Conservation (phyloP, 1,284 basidiomycete species). For the Volvariella surrecta region DNA sequence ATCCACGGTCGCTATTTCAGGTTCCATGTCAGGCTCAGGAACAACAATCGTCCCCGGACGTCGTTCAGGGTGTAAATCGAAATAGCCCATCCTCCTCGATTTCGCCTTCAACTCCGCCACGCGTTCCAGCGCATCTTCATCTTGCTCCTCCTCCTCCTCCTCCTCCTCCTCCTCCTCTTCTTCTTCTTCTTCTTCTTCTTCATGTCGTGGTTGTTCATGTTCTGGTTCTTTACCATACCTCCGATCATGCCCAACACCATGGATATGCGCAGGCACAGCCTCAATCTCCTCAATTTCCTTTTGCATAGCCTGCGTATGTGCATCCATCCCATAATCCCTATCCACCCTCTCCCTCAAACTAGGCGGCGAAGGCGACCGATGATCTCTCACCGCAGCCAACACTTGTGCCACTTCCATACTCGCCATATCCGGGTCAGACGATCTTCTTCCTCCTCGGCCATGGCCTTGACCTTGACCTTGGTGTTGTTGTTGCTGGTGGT, state of each 20-base stretch:
- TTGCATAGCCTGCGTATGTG: slow-evolving; percentile 21
- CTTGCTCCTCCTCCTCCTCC: slow-evolving; percentile 17
- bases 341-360: slow-evolving; percentile 32
- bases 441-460: slow-evolving; percentile 13
- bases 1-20: slow-evolving; percentile 6
- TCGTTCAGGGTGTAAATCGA: slow-evolving; percentile 54
- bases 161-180: slow-evolving; percentile 21
- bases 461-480: no score
- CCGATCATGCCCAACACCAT: slow-evolving; percentile 10
- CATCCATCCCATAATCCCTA: slow-evolving; percentile 23
- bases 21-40: neutral
- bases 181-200: slow-evolving; percentile 13
- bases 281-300: slow-evolving; percentile 34
- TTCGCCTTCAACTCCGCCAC: slow-evolving; percentile 15
- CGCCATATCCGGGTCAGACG: slow-evolving; percentile 56
- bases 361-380: slow-evolving; percentile 41
- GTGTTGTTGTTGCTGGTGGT: no score
- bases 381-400: slow-evolving; percentile 48
- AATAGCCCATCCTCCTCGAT: slow-evolving; percentile 51
- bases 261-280: slow-evolving; percentile 25
- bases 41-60: slow-evolving; percentile 13
- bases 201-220: slow-evolving; percentile 10
- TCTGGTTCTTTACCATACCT: slow-evolving; percentile 13
- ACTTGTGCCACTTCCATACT: slow-evolving; percentile 66
- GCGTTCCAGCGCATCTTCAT: slow-evolving; percentile 13